Evolutionary conservation across 1,139 yeast species (phyloP), one percentile per base, ranked within the genome.

Genomic region (Martiniozyma asiatica): DNA sequence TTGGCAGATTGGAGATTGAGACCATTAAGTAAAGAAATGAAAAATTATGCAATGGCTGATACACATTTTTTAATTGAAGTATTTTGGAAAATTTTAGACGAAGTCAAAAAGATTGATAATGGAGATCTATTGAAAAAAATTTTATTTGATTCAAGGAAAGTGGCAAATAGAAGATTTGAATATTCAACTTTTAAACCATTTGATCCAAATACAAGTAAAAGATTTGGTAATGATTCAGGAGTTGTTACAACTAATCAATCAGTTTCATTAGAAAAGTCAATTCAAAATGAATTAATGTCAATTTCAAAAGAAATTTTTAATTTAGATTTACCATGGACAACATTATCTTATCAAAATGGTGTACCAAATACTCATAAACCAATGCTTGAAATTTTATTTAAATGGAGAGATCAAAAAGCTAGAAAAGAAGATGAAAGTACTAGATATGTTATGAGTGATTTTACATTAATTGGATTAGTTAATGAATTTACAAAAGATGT

Each of bases 1-100:
- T 59, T 89, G 40, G 94, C 97, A 1, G 99, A 89, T 54, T 89
- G 99, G 99, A 70, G 99, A 53, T 59, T 78, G 5, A 66, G 99
- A 43, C 98, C 99, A 0, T 58, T 89, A 32, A 69, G 84, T 4
- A 53, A 61, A 10, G 75, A 84, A 23, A 79, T 89, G 92, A 54
- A 65, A 39, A 71, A 80, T 14, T 89, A 89, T 53, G 99, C 99
- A 0, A 68, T 94, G 42, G 81, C 96, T 0, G 99, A 89, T 55
- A 89, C 98, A 0, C 99, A 89, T 51, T 89, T 85, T 46, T 56
- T 89, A 34, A 62, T 89, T 25, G 72, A 79, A 50, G 79, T 89
- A 14, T 92, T 63, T 53, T 94, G 85, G 46, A 72, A 71, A 41
- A 56, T 89, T 51, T 73, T 73, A 38, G 78, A 78, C 42, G 64